These are phyloP conservation scores for Blastobotrys petasosporus DNA, from an alignment of 1,139 yeast species.

Conservation along the genomic window DNA sequence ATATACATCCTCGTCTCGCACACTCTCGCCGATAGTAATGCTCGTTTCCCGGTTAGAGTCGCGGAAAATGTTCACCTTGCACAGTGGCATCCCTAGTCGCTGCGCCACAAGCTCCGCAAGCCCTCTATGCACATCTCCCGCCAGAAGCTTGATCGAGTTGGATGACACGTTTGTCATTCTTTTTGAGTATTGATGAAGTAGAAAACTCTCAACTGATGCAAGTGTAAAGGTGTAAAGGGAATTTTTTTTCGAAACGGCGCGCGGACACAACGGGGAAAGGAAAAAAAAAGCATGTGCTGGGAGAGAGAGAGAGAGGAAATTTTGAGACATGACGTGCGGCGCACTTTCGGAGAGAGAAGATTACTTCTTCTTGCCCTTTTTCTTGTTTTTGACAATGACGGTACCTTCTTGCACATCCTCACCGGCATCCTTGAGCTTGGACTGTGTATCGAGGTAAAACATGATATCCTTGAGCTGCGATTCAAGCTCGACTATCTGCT, in stretches of 20 bases:
- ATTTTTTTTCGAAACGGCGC: not conserved
- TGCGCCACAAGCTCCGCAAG: slow-evolving; percentile 80
- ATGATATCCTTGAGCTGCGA: slow-evolving; percentile 68
- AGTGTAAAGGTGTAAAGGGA: too few relatives aligned
- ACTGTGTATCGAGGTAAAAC: slow-evolving; percentile 73
- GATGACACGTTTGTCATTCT: slow-evolving; percentile 31
- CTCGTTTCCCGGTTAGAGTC: slow-evolving; percentile 72
- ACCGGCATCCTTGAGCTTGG: slow-evolving; percentile 61
- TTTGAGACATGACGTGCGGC: not conserved
- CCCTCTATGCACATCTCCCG: slow-evolving; percentile 84
- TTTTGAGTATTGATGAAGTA: too few relatives aligned
- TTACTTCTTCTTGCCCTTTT: slow-evolving; percentile 12
- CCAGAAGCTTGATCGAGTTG: slow-evolving; percentile 80
- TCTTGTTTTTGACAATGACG: slow-evolving; percentile 36
- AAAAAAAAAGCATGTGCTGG: not conserved
- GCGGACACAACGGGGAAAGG: not conserved
- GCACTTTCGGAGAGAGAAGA: too few relatives aligned
- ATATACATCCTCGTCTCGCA: slow-evolving; percentile 91
- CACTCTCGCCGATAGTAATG: slow-evolving; percentile 89
- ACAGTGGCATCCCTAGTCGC: slow-evolving; percentile 39
- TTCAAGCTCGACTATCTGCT: slow-evolving; percentile 41
- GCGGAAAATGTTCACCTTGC: slow-evolving; percentile 42
- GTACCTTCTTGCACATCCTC: slow-evolving; percentile 69
- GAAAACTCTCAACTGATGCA: too few relatives aligned
- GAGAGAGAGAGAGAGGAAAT: not conserved